Evolutionary conservation across 1,284 basidiomycete species (phyloP).

Genomic region (Ganoderma lingzhi): DNA sequence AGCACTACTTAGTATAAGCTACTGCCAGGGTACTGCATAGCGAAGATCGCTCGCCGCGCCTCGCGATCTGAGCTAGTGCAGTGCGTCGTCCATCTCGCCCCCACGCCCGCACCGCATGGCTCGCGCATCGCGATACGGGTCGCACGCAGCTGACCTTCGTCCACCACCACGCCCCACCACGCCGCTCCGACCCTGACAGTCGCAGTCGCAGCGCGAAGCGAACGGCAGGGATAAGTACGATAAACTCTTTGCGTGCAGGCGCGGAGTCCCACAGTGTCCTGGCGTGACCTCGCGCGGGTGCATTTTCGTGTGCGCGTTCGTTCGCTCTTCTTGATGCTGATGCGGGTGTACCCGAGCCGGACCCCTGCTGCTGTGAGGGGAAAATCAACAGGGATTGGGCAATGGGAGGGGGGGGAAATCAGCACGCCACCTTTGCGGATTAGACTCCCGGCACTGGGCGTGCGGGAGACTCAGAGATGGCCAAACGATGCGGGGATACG

Average conservation of each 20-base stretch:
- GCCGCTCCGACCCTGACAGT: conserved; percentile 14
- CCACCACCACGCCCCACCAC: conserved; percentile 3
- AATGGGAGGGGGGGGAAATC: not conserved
- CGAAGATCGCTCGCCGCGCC: conserved; percentile 2
- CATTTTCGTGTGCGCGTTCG: not conserved
- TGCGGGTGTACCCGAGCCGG: conserved; percentile 3
- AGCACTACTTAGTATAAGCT: not conserved
- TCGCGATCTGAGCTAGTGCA: conserved; percentile 5
- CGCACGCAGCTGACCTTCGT: not conserved
- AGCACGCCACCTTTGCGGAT: conserved; percentile 5
- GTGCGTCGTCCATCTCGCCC: not conserved
- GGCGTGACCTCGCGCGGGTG: conserved; percentile 6
- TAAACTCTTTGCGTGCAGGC: conserved; percentile 6
- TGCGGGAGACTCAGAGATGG: not conserved
- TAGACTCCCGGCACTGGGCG: not conserved
- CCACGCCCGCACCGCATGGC: conserved; percentile 4
- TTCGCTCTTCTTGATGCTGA: not conserved
- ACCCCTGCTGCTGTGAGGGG: not conserved
- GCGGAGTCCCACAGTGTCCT: conserved; percentile 1
- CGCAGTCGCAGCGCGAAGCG: not conserved
- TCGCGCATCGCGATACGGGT: not conserved
- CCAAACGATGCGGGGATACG: not conserved
- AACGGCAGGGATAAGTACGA: conserved; percentile 3
- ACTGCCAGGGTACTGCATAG: not conserved
- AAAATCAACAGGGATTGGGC: not conserved